Evolutionary conservation across 208 protist species (phyloP).

Genomic region (Eutreptiella sp.): DNA sequence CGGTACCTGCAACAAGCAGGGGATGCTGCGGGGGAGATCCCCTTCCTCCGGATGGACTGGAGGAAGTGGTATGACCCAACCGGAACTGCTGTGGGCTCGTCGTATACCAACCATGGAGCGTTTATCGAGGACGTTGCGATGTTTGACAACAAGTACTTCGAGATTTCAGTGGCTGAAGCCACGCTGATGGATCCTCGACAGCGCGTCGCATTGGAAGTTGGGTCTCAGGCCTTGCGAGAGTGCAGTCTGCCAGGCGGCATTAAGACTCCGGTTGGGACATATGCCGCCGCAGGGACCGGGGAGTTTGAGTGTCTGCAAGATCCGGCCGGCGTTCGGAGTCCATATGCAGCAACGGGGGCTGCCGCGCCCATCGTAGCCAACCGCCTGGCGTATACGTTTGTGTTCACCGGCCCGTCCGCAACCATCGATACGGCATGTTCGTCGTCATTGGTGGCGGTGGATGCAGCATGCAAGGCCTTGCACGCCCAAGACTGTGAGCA

Average conservation of each 20-base stretch:
- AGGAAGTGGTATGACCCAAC: too few species aligned
- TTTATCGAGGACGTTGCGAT: too few species aligned
- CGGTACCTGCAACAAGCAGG: too few species aligned
- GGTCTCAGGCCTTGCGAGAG: constrained; percentile 21
- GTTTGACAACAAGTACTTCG: constrained; percentile 35
- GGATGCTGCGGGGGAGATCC: too few species aligned
- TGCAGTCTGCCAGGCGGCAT: constrained; percentile 4
- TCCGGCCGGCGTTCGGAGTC: too few species aligned
- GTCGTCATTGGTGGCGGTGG: constrained; percentile 53
- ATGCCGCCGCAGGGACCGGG: constrained; percentile 1
- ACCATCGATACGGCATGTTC: constrained; percentile 67
- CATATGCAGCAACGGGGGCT: constrained; percentile 1
- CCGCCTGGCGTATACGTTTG: constrained; percentile 46
- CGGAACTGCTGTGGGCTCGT: too few species aligned
- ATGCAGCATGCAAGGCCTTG: constrained; percentile 42
- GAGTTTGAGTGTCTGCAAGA: constrained; percentile 20
- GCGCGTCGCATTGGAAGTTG: constrained; percentile 23
- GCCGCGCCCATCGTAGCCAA: constrained; percentile 16
- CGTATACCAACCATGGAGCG: too few species aligned
- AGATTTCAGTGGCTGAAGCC: constrained; percentile 21
- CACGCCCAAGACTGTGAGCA: constrained; percentile 11
- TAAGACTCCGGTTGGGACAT: constrained; percentile 12
- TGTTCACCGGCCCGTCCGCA: constrained; percentile 47
- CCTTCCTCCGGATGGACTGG: too few species aligned
- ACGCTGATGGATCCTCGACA: constrained; percentile 35